Percentiles rank a stretch among this genome's conserved stretches.
Conservation (phyloP, 495 filamentous ascomycete species). For the Cryomyces minteri region DNA sequence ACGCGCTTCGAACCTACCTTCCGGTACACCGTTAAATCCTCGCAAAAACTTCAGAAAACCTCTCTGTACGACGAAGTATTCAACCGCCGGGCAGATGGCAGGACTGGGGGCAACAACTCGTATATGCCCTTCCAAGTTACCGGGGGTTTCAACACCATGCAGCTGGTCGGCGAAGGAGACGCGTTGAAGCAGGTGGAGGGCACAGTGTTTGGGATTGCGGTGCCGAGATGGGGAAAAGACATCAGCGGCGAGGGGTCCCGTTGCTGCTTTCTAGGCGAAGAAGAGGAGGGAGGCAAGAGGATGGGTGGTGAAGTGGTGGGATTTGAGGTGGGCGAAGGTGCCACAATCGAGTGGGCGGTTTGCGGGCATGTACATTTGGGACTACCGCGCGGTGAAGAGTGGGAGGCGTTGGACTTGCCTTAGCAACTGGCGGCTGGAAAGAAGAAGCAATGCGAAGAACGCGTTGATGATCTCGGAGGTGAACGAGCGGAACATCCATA, state of each 20-base stretch:
- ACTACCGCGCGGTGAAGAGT: slow-evolving; percentile 10
- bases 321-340: slow-evolving; percentile 10
- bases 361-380: slow-evolving; percentile 12
- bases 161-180: not conserved
- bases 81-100: not conserved
- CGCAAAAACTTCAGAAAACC: not conserved
- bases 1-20: slow-evolving; percentile 7
- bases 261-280: slow-evolving; percentile 6
- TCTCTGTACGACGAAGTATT: slow-evolving; percentile 2
- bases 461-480: too few species aligned
- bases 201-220: slow-evolving; percentile 9
- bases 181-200: slow-evolving; percentile 8
- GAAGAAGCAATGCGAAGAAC: not conserved
- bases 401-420: not conserved
- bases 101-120: slow-evolving; percentile 6
- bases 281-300: slow-evolving; percentile 1
- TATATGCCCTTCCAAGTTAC: slow-evolving; percentile 7
- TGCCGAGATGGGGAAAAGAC: slow-evolving; percentile 9
- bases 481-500: too few species aligned
- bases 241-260: slow-evolving; percentile 9
- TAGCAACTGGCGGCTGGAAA: too few species aligned
- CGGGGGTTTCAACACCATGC: slow-evolving; percentile 5
- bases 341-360: slow-evolving; percentile 6
- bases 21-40: slow-evolving; percentile 1
- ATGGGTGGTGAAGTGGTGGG: slow-evolving; percentile 7